Conservation (phyloP, 2,329 filamentous ascomycete species). For the Colletotrichum echinochloae region DNA sequence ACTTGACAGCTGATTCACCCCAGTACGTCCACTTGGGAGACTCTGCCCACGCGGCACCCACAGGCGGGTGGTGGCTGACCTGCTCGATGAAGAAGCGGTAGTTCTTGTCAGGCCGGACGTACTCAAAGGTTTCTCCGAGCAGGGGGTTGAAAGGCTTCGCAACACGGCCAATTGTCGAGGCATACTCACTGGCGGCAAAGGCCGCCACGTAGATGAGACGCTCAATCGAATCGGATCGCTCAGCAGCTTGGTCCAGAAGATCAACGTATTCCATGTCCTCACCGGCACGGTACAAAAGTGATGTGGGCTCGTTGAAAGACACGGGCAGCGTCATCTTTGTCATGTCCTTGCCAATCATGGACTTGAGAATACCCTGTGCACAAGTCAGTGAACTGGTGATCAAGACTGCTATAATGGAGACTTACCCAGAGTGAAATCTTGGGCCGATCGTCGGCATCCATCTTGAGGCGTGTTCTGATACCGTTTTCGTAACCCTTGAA, state of each 20-base stretch:
- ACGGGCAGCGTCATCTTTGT: slow-evolving; percentile 99
- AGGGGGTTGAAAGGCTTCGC: slow-evolving; percentile 99
- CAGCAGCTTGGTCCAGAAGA: slow-evolving; percentile 87
- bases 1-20: slow-evolving; percentile 94
- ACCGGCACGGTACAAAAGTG: slow-evolving; percentile 90
- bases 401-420: slow-evolving; percentile 31
- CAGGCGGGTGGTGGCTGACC: slow-evolving; percentile 95
- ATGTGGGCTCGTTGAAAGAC: slow-evolving; percentile 98
- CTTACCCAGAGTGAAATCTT: slow-evolving; percentile 96
- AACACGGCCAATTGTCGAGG: slow-evolving; percentile 94
- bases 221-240: slow-evolving; percentile 87
- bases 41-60: slow-evolving; percentile 94
- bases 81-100: slow-evolving; percentile 99
- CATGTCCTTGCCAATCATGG: slow-evolving; percentile 99
- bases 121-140: slow-evolving; percentile 96
- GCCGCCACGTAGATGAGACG: slow-evolving; percentile 94
- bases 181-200: slow-evolving; percentile 96
- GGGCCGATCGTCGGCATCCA: slow-evolving; percentile 92
- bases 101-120: slow-evolving; percentile 93
- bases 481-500: slow-evolving; percentile 95
- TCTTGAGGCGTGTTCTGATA: slow-evolving; percentile 80
- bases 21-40: slow-evolving; percentile 96
- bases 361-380: slow-evolving; percentile 89
- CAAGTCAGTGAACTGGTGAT: slow-evolving; percentile 7
- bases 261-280: slow-evolving; percentile 99